Percentiles rank a stretch among this genome's conserved stretches.
Evolutionary conservation across 306 rosid genomes (phyloP).

Genomic region (Urtica urens): DNA sequence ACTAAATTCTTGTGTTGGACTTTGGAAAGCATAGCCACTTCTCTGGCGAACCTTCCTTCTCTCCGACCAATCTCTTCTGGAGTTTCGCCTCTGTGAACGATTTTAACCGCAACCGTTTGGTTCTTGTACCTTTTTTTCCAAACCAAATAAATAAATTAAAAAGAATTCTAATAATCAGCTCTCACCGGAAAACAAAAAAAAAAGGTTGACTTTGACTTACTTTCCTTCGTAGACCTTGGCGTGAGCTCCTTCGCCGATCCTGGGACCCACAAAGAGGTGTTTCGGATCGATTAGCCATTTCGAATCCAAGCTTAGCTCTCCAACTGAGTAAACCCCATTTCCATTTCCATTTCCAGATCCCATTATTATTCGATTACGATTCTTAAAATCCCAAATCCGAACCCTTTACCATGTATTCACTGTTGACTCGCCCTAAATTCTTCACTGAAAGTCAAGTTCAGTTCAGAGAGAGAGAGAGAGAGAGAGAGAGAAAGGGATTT

Average conservation of each 20-base stretch:
- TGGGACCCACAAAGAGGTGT: constrained; percentile 80
- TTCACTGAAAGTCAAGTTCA: background rate
- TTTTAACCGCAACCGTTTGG: constrained; percentile 43
- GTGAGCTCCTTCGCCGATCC: constrained; percentile 91
- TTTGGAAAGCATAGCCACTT: constrained; percentile 76
- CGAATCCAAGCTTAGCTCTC: constrained; percentile 51
- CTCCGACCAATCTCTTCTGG: constrained; percentile 39
- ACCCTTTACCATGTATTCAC: constrained; percentile 4
- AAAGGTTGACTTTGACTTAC: constrained; percentile 49
- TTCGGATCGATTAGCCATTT: constrained; percentile 88
- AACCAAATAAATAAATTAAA: constrained; percentile 13
- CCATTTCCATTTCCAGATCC: constrained; percentile 92
- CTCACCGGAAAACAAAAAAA: constrained; percentile 3
- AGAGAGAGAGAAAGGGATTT: background rate
- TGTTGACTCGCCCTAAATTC: constrained; percentile 16
- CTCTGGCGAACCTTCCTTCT: constrained; percentile 76
- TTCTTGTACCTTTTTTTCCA: constrained; percentile 52
- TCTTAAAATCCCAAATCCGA: background rate
- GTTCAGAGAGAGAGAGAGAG: background rate
- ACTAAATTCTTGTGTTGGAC: constrained; percentile 90
- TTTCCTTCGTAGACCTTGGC: constrained; percentile 94
- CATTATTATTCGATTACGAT: constrained; percentile 27
- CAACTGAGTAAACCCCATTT: constrained; percentile 68
- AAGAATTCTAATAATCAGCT: too few relatives aligned
- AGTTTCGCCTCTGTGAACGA: constrained; percentile 33